Base-by-base conservation (phyloP, 2,329 filamentous ascomycete genomes). In the Penicillium sp. region DNA sequence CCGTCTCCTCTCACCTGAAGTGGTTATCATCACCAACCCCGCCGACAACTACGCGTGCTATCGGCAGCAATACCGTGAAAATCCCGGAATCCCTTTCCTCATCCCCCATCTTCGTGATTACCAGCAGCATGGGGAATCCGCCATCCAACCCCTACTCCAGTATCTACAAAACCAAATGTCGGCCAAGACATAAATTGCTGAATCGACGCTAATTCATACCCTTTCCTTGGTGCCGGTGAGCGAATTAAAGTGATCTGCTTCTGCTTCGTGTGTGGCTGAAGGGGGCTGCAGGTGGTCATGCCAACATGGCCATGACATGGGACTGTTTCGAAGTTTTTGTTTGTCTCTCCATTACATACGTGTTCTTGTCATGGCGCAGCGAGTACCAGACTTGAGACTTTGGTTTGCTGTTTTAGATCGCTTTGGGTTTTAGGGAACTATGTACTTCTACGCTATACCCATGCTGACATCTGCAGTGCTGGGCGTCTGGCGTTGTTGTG, bases 21-120 rank as follows among this genome's bases (percentile, higher is more conserved):
- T 71, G 4, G 41, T 68, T 22, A 64, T 66, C 17, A 67, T 78
- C 45, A 55, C 71, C 14, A 64, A 72, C 50, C 65, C 76, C 0
- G 56, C 60, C 25, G 61, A 74, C 8, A 78, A 79, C 52, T 77
- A 74, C 45, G 63, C 66, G 7, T 57, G 66, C 28, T 78, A 79
- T 59, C 73, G 75, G 35, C 67, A 72, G 34, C 66, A 70, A 17
- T 76, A 75, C 65, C 54, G 63, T 25, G 57, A 63, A 12, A 61
- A 65, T 6, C 75, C 75, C 0, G 76, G 76, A 4, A 69, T 78
- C 22, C 76, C 76, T 0, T 78, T 77, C 58, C 67, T 79, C 3
- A 42, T 72, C 5, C 75, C 76, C 2, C 76, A 79, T 65, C 58
- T 76, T 52, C 65, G 67, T 15, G 75, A 78, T 34, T 73, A 68